phyloP scores from a whole-genome alignment of 495 filamentous ascomycete genomes.

The Articulospora tetracladia region DNA sequence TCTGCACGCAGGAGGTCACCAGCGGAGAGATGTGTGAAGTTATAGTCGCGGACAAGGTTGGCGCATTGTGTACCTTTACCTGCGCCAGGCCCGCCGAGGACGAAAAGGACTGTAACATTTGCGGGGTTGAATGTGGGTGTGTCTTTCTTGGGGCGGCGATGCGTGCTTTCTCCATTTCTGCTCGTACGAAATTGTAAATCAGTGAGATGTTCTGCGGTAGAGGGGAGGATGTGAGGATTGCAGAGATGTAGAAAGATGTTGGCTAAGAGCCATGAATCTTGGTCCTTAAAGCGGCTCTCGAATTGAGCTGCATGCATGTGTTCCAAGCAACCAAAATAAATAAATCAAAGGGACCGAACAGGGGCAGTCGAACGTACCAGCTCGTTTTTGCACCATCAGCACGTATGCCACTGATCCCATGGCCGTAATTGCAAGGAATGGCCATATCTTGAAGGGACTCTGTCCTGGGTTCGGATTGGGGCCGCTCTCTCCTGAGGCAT shows the following conservation, averaged over 20 bases:
- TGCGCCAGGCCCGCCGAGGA: slow-evolving; percentile 74
- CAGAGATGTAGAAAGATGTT: neutral
- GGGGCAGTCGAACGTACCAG: slow-evolving; percentile 17
- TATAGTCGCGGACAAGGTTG: slow-evolving; percentile 83
- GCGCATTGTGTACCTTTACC: slow-evolving; percentile 87
- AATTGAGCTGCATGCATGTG: slow-evolving; percentile 5
- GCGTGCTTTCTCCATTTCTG: slow-evolving; percentile 37
- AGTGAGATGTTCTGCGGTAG: neutral
- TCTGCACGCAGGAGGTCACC: slow-evolving; percentile 93
- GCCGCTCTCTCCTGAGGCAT: slow-evolving; percentile 26
- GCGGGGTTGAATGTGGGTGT: slow-evolving; percentile 75
- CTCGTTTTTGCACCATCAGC: slow-evolving; percentile 57
- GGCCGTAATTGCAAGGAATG: slow-evolving; percentile 57
- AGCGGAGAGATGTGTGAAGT: slow-evolving; percentile 87
- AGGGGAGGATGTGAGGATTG: neutral
- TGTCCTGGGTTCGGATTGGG: slow-evolving; percentile 29
- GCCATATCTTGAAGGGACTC: slow-evolving; percentile 57
- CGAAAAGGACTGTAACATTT: slow-evolving; percentile 83
- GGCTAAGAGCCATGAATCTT: neutral
- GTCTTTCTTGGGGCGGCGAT: slow-evolving; percentile 47
- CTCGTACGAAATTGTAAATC: slow-evolving; percentile 2
- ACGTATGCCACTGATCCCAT: slow-evolving; percentile 57
- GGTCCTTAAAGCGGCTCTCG: slow-evolving; percentile 23
- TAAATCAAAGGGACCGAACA: neutral
- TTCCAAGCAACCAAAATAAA: no score